These are phyloP conservation scores for Mucor plumbeus DNA, from an alignment of 371 early-diverging fungal species.

Conservation along the genomic window DNA sequence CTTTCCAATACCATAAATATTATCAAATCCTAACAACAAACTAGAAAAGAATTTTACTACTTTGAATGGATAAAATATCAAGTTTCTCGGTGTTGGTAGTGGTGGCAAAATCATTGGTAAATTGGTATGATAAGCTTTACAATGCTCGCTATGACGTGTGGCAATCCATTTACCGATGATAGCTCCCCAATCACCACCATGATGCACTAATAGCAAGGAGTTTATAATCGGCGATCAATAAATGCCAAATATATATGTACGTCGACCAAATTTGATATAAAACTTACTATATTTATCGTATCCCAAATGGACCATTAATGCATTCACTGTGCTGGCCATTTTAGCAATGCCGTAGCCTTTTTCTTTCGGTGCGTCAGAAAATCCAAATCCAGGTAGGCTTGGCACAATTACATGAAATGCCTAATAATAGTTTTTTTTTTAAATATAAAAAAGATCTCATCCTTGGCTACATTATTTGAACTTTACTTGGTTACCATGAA, in stretches of 20 bases:
- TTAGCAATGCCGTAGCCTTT: constrained; percentile 23
- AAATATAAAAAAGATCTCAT: too few relatives aligned
- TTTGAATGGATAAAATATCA: constrained; percentile 25
- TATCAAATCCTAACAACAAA: constrained; percentile 26
- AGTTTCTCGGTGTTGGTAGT: constrained; percentile 20
- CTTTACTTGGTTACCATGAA: constrained; percentile 21
- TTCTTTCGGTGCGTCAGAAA: constrained; percentile 55
- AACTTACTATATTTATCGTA: constrained; percentile 52
- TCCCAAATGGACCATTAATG: constrained; percentile 57
- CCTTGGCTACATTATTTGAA: too few relatives aligned
- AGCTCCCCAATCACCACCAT: constrained; percentile 64
- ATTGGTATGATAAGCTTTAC: constrained; percentile 51
- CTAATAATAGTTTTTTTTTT: background rate
- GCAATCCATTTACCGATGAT: constrained; percentile 51
- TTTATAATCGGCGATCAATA: background rate
- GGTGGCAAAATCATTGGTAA: constrained; percentile 48
- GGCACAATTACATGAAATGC: constrained; percentile 67
- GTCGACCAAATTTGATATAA: background rate
- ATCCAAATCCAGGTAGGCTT: constrained; percentile 67
- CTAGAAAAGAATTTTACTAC: constrained; percentile 18
- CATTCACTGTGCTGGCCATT: constrained; percentile 51
- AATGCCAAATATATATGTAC: background rate
- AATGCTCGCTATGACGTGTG: constrained; percentile 36
- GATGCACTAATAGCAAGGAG: constrained; percentile 21
- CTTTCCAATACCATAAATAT: constrained; percentile 23